A percentile compares a stretch with the other conserved stretches of the same genome.
phyloP scores from a whole-genome alignment of 805 yeast genomes.

The Wickerhamomyces chambardii region DNA sequence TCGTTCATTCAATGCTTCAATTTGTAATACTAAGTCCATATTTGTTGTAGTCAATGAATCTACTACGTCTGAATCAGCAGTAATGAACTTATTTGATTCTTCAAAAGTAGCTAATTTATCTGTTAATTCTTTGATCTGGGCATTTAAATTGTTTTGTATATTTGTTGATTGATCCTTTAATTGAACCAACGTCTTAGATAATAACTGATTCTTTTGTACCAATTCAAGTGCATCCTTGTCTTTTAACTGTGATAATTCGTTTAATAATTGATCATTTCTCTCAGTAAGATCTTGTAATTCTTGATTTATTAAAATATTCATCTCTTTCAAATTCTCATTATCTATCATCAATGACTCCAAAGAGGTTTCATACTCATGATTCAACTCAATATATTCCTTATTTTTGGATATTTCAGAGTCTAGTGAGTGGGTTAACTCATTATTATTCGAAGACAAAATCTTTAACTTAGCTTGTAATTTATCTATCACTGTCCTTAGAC shows the following conservation, averaged over 20 bases:
- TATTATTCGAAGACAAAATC: constrained; percentile 9
- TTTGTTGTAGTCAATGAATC: neutral
- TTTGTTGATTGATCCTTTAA: neutral
- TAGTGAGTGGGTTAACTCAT: constrained; percentile 19
- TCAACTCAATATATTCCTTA: constrained; percentile 13
- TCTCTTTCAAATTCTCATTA: constrained; percentile 29
- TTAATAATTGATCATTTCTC: constrained; percentile 3
- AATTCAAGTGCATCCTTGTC: constrained; percentile 2
- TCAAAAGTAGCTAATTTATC: neutral
- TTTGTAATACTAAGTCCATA: neutral
- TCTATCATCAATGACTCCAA: constrained; percentile 31
- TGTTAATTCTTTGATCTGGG: neutral
- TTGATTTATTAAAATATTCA: constrained; percentile 20
- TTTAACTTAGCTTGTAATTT: constrained; percentile 38
- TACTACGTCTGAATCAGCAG: neutral
- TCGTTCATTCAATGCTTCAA: neutral
- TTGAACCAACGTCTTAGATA: neutral
- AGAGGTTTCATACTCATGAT: constrained; percentile 16
- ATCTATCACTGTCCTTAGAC: constrained; percentile 23
- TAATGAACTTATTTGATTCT: neutral
- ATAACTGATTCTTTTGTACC: neutral
- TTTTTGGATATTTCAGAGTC: constrained; percentile 20
- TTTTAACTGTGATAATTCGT: constrained; percentile 2
- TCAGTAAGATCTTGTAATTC: constrained; percentile 8
- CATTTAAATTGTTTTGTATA: neutral